Percentiles rank a stretch among this genome's conserved stretches.
phyloP scores from a whole-genome alignment of 1,139 yeast species.

The Lodderomyces margitis region DNA sequence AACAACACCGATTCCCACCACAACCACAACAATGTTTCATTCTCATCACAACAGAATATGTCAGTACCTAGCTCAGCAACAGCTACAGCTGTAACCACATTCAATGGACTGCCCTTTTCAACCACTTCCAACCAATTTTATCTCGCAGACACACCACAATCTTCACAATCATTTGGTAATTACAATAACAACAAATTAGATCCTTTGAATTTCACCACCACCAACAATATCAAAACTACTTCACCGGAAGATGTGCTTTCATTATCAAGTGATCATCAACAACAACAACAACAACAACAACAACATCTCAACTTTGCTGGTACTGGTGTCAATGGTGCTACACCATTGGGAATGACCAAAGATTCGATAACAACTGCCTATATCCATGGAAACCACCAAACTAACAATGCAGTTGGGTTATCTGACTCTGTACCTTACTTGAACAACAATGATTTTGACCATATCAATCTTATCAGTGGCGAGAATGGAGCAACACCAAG shows the following conservation, averaged over 20 bases:
- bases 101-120: slow-evolving; percentile 13
- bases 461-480: not conserved
- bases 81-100: slow-evolving; percentile 4
- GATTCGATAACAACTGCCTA: not conserved
- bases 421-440: not conserved
- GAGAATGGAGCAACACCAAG: not conserved
- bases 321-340: not conserved
- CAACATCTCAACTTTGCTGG: not conserved
- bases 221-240: not conserved
- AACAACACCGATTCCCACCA: slow-evolving; percentile 3
- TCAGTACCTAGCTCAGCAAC: not conserved
- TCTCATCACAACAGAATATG: not conserved
- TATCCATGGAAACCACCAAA: not conserved
- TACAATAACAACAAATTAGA: slow-evolving; percentile 4
- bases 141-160: slow-evolving; percentile 12
- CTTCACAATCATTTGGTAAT: slow-evolving; percentile 7
- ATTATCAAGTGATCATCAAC: slow-evolving; percentile 3
- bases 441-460: not conserved
- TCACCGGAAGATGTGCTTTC: slow-evolving; percentile 5
- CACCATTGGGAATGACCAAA: not conserved
- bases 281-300: too few relatives aligned
- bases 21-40: not conserved
- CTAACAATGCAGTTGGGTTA: not conserved
- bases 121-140: slow-evolving; percentile 11
- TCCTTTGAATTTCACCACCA: not conserved